These are phyloP conservation scores for Populus hybrid DNA, from an alignment of 441 rosid genomes.

Conservation along the genomic window DNA sequence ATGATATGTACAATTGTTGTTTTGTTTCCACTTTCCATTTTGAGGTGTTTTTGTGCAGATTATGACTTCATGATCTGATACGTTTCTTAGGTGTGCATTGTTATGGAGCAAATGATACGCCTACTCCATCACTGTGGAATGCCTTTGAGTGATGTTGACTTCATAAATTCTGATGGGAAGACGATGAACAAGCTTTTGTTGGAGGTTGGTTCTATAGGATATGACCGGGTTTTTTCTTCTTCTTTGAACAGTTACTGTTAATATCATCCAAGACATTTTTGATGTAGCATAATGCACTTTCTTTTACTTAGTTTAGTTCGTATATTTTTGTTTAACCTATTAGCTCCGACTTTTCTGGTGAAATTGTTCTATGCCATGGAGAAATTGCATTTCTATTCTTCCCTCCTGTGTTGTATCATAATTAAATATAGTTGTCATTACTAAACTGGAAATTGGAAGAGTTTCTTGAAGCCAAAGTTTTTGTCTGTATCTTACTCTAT, in stretches of 20 bases:
- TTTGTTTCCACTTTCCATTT: neutral
- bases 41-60: neutral
- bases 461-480: neutral
- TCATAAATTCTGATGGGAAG: conserved; percentile 89
- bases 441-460: neutral
- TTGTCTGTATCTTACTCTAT: neutral
- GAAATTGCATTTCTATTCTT: neutral
- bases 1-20: neutral
- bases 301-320: neutral
- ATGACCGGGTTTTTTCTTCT: neutral
- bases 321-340: neutral
- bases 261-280: neutral
- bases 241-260: neutral
- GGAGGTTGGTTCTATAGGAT: conserved; percentile 55
- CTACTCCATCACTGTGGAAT: conserved; percentile 84
- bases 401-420: neutral
- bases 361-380: no score
- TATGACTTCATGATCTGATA: neutral
- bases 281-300: neutral
- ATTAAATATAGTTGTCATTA: neutral
- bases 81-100: conserved; percentile 69
- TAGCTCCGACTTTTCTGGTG: neutral
- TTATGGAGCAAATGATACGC: conserved; percentile 97
- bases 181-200: conserved; percentile 78
- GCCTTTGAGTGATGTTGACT: conserved; percentile 87